phyloP scores from a whole-genome alignment of 768 basidiomycete genomes.

The Auricularia sp. region DNA sequence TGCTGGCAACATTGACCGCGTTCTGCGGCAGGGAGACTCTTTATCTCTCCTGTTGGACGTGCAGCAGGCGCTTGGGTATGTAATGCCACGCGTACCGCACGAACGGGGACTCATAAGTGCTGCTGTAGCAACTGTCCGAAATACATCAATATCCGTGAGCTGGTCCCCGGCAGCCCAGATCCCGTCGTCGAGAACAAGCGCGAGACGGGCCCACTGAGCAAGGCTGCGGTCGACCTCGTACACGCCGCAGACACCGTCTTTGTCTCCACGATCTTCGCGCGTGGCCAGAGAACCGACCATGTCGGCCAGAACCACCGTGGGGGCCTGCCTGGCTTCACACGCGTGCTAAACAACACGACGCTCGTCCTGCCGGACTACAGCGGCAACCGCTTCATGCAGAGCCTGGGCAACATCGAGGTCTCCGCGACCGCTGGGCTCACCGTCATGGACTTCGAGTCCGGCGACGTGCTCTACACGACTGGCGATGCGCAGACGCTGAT shows the following conservation, averaged over 20 bases:
- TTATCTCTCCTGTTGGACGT: conserved; percentile 35
- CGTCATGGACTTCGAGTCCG: conserved; percentile 43
- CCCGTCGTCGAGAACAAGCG: conserved; percentile 15
- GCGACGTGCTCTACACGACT: conserved; percentile 53
- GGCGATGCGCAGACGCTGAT: conserved; percentile 43
- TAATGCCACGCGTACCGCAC: conserved; percentile 6
- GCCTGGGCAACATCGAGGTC: conserved; percentile 50
- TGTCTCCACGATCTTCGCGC: conserved; percentile 42
- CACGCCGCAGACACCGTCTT: conserved; percentile 43
- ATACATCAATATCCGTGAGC: conserved; percentile 50
- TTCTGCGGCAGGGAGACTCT: conserved; percentile 20
- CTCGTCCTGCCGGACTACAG: conserved; percentile 50
- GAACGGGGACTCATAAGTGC: not conserved
- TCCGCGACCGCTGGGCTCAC: conserved; percentile 48
- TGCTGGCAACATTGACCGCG: conserved; percentile 35
- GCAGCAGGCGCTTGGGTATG: conserved; percentile 51
- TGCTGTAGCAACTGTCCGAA: conserved; percentile 55
- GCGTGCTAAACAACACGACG: conserved; percentile 49
- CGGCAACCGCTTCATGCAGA: conserved; percentile 58
- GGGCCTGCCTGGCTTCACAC: conserved; percentile 51
- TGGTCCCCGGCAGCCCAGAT: conserved; percentile 35
- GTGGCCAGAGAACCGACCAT: conserved; percentile 40
- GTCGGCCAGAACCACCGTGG: conserved; percentile 57
- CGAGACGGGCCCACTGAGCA: not conserved
- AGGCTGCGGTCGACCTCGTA: conserved; percentile 38